Conservation (phyloP, 2,329 filamentous ascomycete species). For the Fusarium anthophilum region DNA sequence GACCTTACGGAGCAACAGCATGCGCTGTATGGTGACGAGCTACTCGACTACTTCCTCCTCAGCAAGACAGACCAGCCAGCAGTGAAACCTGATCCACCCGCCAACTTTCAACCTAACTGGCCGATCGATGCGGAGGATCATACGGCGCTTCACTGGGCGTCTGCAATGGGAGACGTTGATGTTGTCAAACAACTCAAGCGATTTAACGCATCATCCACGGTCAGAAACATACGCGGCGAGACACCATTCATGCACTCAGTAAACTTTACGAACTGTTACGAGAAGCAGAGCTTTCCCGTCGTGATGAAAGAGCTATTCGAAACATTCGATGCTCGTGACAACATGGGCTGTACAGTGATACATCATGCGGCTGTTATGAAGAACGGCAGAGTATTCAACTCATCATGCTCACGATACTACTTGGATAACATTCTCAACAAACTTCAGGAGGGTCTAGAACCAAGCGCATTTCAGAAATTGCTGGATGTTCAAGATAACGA, state of each 20-base stretch:
- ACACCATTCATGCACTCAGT: conserved; percentile 95
- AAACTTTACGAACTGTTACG: conserved; percentile 95
- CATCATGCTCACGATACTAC: conserved; percentile 91
- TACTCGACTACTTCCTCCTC: conserved; percentile 95
- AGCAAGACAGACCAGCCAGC: conserved; percentile 80
- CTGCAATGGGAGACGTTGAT: conserved; percentile 94
- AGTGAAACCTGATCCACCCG: conserved; percentile 79
- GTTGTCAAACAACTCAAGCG: conserved; percentile 88
- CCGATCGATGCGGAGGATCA: conserved; percentile 94
- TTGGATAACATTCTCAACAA: conserved; percentile 90
- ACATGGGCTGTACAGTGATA: conserved; percentile 86
- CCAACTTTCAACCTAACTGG: conserved; percentile 88
- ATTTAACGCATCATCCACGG: conserved; percentile 78
- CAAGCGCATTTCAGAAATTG: conserved; percentile 78
- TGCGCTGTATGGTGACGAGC: conserved; percentile 88
- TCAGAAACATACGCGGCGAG: conserved; percentile 78
- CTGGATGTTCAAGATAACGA: conserved; percentile 85
- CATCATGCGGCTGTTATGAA: conserved; percentile 94
- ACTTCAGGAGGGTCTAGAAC: conserved; percentile 79
- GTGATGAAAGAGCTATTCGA: conserved; percentile 85
- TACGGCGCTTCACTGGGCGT: conserved; percentile 95
- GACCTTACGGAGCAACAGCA: conserved; percentile 82
- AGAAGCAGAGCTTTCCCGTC: conserved; percentile 88
- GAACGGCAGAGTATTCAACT: conserved; percentile 81
- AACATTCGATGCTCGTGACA: conserved; percentile 83